phyloP scores from a whole-genome alignment of 441 rosid species.

The Syzygium malaccense region DNA sequence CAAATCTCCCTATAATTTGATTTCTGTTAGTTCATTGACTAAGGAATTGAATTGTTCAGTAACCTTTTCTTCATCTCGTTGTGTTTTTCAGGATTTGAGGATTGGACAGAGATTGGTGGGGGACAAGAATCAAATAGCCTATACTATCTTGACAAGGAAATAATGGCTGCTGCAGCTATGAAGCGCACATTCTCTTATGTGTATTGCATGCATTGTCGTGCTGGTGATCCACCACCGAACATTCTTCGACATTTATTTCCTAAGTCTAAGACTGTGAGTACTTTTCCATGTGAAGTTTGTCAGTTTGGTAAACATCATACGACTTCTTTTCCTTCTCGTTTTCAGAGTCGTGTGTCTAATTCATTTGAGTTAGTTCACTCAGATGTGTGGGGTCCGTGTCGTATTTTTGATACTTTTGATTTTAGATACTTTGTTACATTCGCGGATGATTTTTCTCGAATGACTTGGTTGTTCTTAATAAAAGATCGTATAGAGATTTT shows the following conservation, averaged over 20 bases:
- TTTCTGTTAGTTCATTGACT: not conserved
- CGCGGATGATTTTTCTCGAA: not conserved
- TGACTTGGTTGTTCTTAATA: not conserved
- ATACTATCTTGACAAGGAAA: not conserved
- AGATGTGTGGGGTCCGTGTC: not conserved
- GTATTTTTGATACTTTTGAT: not conserved
- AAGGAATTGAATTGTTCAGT: not conserved
- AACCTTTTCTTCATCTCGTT: not conserved
- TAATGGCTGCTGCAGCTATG: not conserved
- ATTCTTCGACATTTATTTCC: not conserved
- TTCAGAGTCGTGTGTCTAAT: no score
- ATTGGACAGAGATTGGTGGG: not conserved
- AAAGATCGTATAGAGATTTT: not conserved
- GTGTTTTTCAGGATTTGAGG: not conserved
- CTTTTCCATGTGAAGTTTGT: not conserved
- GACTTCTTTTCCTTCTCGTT: not conserved
- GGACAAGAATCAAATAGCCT: not conserved
- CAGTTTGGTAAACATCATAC: rapidly evolving
- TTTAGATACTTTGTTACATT: not conserved
- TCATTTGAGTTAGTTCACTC: not conserved
- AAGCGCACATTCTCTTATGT: not conserved
- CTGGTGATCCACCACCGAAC: not conserved
- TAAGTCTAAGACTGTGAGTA: not conserved
- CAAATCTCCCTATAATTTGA: not conserved
- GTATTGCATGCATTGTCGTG: not conserved